Conservation (phyloP, 2,329 filamentous ascomycete species). For the Ophiostoma australiae region DNA sequence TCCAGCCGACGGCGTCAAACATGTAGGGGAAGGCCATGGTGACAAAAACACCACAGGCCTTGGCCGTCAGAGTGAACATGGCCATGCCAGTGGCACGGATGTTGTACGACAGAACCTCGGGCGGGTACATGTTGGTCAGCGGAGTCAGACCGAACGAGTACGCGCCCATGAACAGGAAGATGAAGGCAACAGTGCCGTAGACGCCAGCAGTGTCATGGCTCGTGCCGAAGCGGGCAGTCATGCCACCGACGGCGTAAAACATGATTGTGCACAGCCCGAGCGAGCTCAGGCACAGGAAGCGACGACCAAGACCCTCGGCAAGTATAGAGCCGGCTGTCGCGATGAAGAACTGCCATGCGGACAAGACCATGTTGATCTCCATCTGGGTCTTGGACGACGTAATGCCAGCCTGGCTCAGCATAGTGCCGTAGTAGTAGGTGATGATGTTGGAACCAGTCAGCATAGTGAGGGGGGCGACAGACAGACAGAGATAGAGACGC, state of each 20-base stretch:
- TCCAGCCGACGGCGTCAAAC: conserved; percentile 27
- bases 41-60: conserved; percentile 28
- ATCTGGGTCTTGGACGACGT: conserved; percentile 28
- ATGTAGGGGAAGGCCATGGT: conserved; percentile 29
- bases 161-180: conserved; percentile 29
- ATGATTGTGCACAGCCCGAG: conserved; percentile 25
- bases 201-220: conserved; percentile 25
- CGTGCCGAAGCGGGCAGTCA: conserved; percentile 39
- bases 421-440: conserved; percentile 27
- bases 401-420: conserved; percentile 27
- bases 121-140: conserved; percentile 28
- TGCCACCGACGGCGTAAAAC: conserved; percentile 35
- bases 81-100: conserved; percentile 28
- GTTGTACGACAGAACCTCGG: conserved; percentile 28
- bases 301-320: conserved; percentile 29
- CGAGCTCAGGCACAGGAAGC: conserved; percentile 37
- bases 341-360: conserved; percentile 28
- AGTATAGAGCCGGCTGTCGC: conserved; percentile 29
- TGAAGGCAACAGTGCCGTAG: conserved; percentile 31
- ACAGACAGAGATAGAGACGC: conserved; percentile 26
- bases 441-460: conserved; percentile 25
- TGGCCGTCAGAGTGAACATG: conserved; percentile 26
- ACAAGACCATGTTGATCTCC: conserved; percentile 28
- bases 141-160: conserved; percentile 30
- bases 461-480: conserved; percentile 28